Evolutionary conservation across 2,329 filamentous ascomycete species (phyloP), one percentile per base, ranked within the genome.

Genomic region (Hymenoscyphus scutula): DNA sequence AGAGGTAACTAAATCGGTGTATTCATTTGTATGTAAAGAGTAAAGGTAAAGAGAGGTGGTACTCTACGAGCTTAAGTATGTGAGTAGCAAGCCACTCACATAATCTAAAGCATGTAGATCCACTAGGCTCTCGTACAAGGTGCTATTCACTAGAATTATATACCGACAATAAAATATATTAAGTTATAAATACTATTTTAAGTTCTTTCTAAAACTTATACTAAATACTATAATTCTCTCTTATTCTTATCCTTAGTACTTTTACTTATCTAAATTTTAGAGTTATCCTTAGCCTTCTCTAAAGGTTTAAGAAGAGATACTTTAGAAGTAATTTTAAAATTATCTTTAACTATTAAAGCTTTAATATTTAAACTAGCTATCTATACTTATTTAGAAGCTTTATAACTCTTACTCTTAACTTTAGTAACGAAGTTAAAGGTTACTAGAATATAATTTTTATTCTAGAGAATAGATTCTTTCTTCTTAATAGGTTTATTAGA

Each of bases 211-310:
- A 34, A 51, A 51, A 23, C 13, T 19, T 1, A 23, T 7, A 51
- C 17, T 7, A 7, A 13, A 30, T 58, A 48, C 19, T 53, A 65
- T 51, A 61, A 69, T 13, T 34, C 32, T 2, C 32, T 13, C 45
- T 72, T 68, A 48, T 38, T 30, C 23, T 71, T 87, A 56, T 85
- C 88, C 67, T 85, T 84, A 29, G 82, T 81, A 74, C 86, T 89
- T 27, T 80, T 82, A 71, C 87, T 90, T 75, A 90, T 88, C 87
- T 88, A 90, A 17, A 91, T 80, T 69, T 89, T 85, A 69, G 90
- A 85, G 72, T 76, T 81, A 68, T 86, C 83, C 51, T 81, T 84
- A 0, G 83, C 82, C 55, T 82, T 85, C 59, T 87, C 83, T 5
- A 88, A 78, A 0, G 83, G 81, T 60, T 82, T 74, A 15, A 87